Evolutionary conservation across 2,329 filamentous ascomycete genomes (phyloP).

Genomic region (Aspergillus tanneri): DNA sequence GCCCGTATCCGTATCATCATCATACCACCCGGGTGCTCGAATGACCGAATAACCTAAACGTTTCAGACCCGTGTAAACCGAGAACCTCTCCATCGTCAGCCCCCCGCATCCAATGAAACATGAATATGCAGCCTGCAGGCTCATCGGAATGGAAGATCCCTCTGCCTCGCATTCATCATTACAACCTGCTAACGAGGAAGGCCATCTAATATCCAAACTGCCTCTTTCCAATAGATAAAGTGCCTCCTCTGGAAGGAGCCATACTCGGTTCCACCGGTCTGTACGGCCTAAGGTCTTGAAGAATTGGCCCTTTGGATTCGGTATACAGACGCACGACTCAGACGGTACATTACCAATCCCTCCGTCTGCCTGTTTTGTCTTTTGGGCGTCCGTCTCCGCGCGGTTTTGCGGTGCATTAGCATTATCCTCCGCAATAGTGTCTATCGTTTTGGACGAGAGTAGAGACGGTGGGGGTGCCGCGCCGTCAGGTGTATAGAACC

Average conservation of each 20-base stretch:
- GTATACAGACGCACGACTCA: slow-evolving; percentile 60
- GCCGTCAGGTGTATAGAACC: slow-evolving; percentile 69
- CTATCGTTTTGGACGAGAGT: slow-evolving; percentile 9
- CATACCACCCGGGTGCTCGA: slow-evolving; percentile 60
- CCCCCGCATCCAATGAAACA: slow-evolving; percentile 70
- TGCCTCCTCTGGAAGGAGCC: slow-evolving; percentile 89
- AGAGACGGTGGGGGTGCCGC: slow-evolving; percentile 22
- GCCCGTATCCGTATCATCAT: slow-evolving; percentile 34
- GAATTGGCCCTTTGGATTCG: slow-evolving; percentile 69
- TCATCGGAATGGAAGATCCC: slow-evolving; percentile 74
- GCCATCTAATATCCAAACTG: slow-evolving; percentile 84
- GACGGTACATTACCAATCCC: slow-evolving; percentile 22
- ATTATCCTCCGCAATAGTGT: slow-evolving; percentile 15
- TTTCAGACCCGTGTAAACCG: slow-evolving; percentile 82
- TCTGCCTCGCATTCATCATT: slow-evolving; percentile 44
- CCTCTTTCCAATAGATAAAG: slow-evolving; percentile 87
- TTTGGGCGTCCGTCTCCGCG: not conserved
- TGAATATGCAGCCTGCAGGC: slow-evolving; percentile 85
- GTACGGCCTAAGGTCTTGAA: slow-evolving; percentile 75
- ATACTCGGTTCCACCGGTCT: slow-evolving; percentile 65
- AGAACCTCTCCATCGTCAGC: slow-evolving; percentile 73
- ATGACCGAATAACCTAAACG: slow-evolving; percentile 78
- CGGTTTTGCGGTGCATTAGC: not conserved
- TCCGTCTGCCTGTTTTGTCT: slow-evolving; percentile 13
- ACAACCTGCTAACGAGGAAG: slow-evolving; percentile 42